phyloP scores from a whole-genome alignment of 2,329 filamentous ascomycete genomes.

The Cryphonectria japonica region DNA sequence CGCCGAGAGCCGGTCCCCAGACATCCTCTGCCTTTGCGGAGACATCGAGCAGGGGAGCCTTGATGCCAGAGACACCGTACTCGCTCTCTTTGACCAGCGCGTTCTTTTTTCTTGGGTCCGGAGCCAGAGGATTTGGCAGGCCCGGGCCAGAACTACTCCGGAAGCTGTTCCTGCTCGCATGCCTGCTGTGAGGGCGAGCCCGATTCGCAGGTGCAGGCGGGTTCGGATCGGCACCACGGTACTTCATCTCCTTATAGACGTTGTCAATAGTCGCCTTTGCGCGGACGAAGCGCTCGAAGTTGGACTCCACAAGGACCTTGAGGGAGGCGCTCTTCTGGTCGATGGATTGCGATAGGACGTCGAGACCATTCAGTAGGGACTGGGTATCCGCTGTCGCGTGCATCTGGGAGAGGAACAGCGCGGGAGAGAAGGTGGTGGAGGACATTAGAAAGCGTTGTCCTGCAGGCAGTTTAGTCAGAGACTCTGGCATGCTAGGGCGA shows the following conservation, averaged over 20 bases:
- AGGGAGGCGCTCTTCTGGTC: conserved; percentile 97
- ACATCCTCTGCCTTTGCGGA: conserved; percentile 95
- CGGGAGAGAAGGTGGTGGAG: conserved; percentile 92
- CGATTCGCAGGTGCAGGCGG: conserved; percentile 42
- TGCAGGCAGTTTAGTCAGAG: conserved; percentile 39
- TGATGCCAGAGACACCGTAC: conserved; percentile 86
- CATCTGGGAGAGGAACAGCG: conserved; percentile 88
- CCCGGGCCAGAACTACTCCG: conserved; percentile 51
- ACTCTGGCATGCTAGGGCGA: conserved; percentile 12
- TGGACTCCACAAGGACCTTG: conserved; percentile 94
- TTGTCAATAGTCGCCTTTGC: conserved; percentile 98
- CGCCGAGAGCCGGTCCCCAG: conserved; percentile 92
- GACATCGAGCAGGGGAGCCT: conserved; percentile 83
- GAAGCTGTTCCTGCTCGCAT: conserved; percentile 69
- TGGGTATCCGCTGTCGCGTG: conserved; percentile 86
- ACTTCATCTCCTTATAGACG: conserved; percentile 98
- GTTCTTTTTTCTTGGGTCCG: conserved; percentile 78
- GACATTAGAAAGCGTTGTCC: conserved; percentile 93
- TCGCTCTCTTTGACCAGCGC: conserved; percentile 91
- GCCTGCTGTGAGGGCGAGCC: conserved; percentile 61
- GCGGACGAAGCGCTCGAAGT: conserved; percentile 97
- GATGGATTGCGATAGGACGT: conserved; percentile 86
- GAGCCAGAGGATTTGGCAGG: conserved; percentile 43
- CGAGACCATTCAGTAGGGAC: conserved; percentile 77
- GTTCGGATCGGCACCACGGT: conserved; percentile 59